Percentiles rank a stretch among this genome's conserved stretches.
These are phyloP conservation scores for Tuctoria greenei DNA, from an alignment of 176 grass and related monocot species.

Conservation along the genomic window DNA sequence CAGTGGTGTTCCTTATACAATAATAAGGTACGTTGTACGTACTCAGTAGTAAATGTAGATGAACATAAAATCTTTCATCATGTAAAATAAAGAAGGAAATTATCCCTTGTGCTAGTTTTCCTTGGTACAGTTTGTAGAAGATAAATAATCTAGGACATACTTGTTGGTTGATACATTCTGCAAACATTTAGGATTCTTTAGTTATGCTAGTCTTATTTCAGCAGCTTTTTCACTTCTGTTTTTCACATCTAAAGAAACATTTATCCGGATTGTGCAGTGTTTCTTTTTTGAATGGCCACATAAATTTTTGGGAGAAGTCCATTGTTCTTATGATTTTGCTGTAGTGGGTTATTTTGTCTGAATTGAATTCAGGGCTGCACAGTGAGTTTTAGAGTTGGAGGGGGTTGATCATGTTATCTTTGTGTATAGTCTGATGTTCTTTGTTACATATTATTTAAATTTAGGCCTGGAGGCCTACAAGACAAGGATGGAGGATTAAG, in stretches of 20 bases:
- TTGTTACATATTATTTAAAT: conserved; percentile 22
- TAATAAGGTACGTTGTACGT: conserved; percentile 55
- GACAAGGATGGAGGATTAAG: conserved; percentile 71
- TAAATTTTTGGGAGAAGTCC: not conserved
- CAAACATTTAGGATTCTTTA: not conserved
- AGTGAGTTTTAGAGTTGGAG: not conserved
- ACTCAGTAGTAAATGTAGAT: not conserved
- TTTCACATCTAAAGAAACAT: not conserved
- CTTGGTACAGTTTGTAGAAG: not conserved
- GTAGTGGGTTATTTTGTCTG: not conserved
- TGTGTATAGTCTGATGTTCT: not conserved
- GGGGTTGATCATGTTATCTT: not conserved
- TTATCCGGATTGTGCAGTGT: not conserved
- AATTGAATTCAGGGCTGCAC: not conserved
- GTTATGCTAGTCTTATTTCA: not conserved
- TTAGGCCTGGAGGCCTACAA: conserved; percentile 74
- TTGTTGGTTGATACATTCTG: not conserved
- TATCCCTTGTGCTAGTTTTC: not conserved
- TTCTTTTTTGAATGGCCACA: not conserved
- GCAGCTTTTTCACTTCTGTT: not conserved
- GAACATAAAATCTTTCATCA: not conserved
- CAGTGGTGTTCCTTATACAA: conserved; percentile 71
- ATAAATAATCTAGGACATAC: not conserved
- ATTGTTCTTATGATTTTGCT: not conserved
- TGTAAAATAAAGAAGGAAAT: not conserved